These are phyloP conservation scores for Passalora sequoiae DNA, from an alignment of 2,329 filamentous ascomycete genomes.

Conservation along the genomic window DNA sequence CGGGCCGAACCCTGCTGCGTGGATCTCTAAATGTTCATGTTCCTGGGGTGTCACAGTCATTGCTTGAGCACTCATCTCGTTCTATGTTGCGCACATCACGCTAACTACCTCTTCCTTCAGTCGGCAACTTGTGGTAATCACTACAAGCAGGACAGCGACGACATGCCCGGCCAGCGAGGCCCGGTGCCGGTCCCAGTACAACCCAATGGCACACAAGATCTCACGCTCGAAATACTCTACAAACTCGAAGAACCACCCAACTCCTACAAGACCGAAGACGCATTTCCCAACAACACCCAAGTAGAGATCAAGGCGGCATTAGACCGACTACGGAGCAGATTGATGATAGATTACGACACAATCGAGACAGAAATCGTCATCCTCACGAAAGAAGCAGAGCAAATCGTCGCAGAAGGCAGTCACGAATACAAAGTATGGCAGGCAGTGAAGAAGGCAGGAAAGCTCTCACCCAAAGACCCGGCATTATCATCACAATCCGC, in stretches of 20 bases:
- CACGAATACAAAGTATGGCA: conserved; percentile 51
- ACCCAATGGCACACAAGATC: conserved; percentile 39
- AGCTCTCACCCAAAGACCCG: conserved; percentile 44
- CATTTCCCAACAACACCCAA: conserved; percentile 34
- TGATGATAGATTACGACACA: conserved; percentile 82
- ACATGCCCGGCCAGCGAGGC: conserved; percentile 34
- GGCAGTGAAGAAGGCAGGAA: conserved; percentile 42
- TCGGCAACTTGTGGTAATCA: no score
- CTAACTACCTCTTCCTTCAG: no score
- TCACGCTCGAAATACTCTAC: conserved; percentile 78
- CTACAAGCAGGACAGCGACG: no score
- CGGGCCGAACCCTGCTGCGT: no score
- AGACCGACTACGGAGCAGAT: conserved; percentile 76
- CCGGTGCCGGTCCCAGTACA: conserved; percentile 43
- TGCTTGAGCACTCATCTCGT: no score
- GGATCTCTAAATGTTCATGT: no score
- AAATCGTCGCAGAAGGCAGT: conserved; percentile 54
- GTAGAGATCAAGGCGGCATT: conserved; percentile 72
- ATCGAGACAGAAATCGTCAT: conserved; percentile 72
- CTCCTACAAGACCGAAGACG: conserved; percentile 27
- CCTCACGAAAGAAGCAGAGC: conserved; percentile 75
- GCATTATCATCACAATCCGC: conserved; percentile 67
- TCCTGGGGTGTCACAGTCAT: no score
- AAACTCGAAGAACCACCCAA: conserved; percentile 46
- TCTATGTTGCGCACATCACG: no score